Base-by-base conservation (phyloP, 257 asterid species). In the Ajuga chamaepitys region DNA sequence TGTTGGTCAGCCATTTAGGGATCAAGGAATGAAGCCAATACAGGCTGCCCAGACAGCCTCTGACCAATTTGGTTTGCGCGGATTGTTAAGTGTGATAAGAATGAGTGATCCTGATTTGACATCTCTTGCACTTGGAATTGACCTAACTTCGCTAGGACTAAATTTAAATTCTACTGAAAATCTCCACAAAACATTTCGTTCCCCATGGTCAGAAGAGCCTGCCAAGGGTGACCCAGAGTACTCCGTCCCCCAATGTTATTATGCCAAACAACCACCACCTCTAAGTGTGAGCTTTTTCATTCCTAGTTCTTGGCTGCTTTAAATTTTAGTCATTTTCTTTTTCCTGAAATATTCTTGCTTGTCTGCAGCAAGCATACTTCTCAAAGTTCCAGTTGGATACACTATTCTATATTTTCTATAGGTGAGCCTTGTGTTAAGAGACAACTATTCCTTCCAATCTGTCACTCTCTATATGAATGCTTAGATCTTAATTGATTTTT, bases 201-300 rank as follows among this genome's bases (percentile, higher is more conserved):
- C 99, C 56, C 99, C 99, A 11, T 94, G 98, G 98, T 85, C 99
- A 11, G 96, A 94, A 22, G 98, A 86, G 72, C 96, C 96, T 13
- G 84, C 89, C 64, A 90, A 85, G 83, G 99, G 96, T 66, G 96
- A 90, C 66, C 92, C 96, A 0, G 98, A 90, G 70, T 94, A 82
- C 67, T 68, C 78, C n/a, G 96, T 91, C 54, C 99, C 99, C 3
- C 91, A 86, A 72, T 94, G 98, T 83, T 94, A 94, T 80, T 81
- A 79, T 74, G 86, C 95, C 54, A 85, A 85, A 70, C 90, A 81
- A 69, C 86, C 95, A 2, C 99, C 95, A 26, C 89, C 95, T 54
- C 72, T 90, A 45, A 86, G 81, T 71, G 99, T 94, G 73, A 85
- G 95, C 59, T 67, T 68, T 64, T 68, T 63, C 22, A 1, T 17